phyloP scores from a whole-genome alignment of 2,329 filamentous ascomycete genomes.

The Apiospora marii region DNA sequence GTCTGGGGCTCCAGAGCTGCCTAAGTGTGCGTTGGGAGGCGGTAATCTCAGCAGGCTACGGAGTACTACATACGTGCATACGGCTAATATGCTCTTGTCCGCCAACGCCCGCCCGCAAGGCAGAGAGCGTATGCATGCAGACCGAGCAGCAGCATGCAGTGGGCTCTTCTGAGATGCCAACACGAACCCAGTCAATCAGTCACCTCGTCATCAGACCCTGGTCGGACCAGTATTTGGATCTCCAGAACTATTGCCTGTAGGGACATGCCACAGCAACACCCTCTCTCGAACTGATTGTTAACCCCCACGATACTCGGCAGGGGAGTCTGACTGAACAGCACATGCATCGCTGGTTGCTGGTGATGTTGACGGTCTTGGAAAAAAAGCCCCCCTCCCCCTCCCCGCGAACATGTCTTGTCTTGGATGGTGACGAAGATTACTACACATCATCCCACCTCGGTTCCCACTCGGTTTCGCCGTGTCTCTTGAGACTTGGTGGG shows the following conservation, averaged over 20 bases:
- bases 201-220: background rate
- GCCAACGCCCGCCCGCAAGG: background rate
- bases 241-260: slow-evolving; percentile 21
- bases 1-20: slow-evolving; percentile 4
- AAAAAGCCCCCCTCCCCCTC: too few species aligned
- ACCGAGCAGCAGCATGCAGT: background rate
- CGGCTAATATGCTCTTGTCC: background rate
- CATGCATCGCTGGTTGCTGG: background rate
- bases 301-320: background rate
- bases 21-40: background rate
- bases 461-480: background rate
- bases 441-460: background rate
- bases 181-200: background rate
- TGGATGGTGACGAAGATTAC: slow-evolving; percentile 5
- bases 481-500: background rate
- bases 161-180: background rate
- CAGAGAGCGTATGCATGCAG: background rate
- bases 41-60: slow-evolving; percentile 1
- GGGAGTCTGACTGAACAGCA: background rate
- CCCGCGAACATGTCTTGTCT: slow-evolving; percentile 18
- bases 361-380: background rate
- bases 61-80: background rate
- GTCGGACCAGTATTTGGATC: slow-evolving; percentile 2
- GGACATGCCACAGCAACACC: background rate
- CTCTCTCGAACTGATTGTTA: background rate